phyloP scores from a whole-genome alignment of 192 early-diverging fungal species.

The Entomortierella chlamydospora region DNA sequence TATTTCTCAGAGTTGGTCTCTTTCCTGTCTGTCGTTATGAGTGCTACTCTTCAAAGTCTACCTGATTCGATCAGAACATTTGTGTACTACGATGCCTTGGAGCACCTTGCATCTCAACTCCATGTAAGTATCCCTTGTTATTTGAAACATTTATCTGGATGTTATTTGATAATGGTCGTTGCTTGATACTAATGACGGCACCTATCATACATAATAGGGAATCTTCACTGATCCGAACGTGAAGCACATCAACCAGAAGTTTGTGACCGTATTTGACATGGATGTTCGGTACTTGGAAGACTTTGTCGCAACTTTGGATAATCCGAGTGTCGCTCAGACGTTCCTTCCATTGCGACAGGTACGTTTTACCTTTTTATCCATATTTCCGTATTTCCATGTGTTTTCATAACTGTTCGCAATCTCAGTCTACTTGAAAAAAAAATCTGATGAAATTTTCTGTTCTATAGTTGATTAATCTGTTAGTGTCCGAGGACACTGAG shows the following conservation, averaged over 20 bases:
- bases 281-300: constrained; percentile 82
- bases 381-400: neutral
- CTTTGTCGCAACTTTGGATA: constrained; percentile 75
- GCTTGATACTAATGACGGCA: no score
- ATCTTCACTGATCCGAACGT: constrained; percentile 70
- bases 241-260: constrained; percentile 68
- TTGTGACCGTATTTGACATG: constrained; percentile 70
- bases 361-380: neutral
- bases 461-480: constrained; percentile 69
- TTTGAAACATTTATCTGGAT: no score
- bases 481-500: constrained; percentile 79
- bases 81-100: constrained; percentile 81
- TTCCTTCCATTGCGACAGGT: constrained; percentile 84
- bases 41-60: constrained; percentile 74
- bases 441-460: neutral
- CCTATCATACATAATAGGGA: constrained; percentile 37
- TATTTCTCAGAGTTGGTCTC: constrained; percentile 73
- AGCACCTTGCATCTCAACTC: constrained; percentile 72
- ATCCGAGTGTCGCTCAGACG: constrained; percentile 70
- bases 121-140: constrained; percentile 69
- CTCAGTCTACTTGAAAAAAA: neutral
- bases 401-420: no score
- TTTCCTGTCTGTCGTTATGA: constrained; percentile 75
- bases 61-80: constrained; percentile 71
- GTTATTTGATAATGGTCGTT: no score